Evolutionary conservation across 192 early-diverging fungal species (phyloP).

Genomic region (Coemansia biformis): DNA sequence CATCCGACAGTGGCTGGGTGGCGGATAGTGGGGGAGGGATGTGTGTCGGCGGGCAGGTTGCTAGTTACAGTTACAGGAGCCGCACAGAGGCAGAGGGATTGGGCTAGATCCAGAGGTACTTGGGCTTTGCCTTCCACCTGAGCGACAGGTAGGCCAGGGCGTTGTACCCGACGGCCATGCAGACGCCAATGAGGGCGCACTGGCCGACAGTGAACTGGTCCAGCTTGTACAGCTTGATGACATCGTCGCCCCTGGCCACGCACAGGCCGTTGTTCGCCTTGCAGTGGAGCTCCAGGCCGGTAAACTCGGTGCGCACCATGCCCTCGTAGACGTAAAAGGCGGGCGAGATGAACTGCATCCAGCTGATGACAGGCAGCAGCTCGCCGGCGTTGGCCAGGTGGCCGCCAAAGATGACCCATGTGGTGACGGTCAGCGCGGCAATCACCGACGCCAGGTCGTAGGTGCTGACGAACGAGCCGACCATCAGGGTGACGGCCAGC

Average conservation of each 20-base stretch:
- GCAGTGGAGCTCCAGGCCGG: slow-evolving; percentile 38
- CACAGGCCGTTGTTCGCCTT: slow-evolving; percentile 44
- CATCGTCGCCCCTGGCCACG: slow-evolving; percentile 45
- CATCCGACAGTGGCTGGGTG: no score
- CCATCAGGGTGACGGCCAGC: slow-evolving; percentile 38
- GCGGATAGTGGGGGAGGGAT: no score
- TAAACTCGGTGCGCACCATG: slow-evolving; percentile 48
- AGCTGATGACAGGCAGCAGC: slow-evolving; percentile 40
- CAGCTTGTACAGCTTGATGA: slow-evolving; percentile 37
- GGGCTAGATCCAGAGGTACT: slow-evolving; percentile 43
- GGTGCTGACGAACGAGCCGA: slow-evolving; percentile 40
- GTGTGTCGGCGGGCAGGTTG: no score
- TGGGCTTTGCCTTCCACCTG: slow-evolving; percentile 48
- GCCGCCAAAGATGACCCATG: slow-evolving; percentile 50
- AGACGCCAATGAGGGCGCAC: slow-evolving; percentile 31
- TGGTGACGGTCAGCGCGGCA: slow-evolving; percentile 32
- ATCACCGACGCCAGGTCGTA: slow-evolving; percentile 45
- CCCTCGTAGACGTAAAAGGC: slow-evolving; percentile 49
- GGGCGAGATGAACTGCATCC: slow-evolving; percentile 51
- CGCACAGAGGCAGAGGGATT: no score
- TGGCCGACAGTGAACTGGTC: slow-evolving; percentile 43
- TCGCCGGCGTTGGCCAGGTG: slow-evolving; percentile 48
- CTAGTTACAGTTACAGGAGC: no score
- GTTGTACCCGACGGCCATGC: slow-evolving; percentile 39
- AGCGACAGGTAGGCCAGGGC: slow-evolving; percentile 41